Evolutionary conservation across 2,329 filamentous ascomycete genomes (phyloP), one percentile per base, ranked within the genome.

Genomic region (Colletotrichum cereale): DNA sequence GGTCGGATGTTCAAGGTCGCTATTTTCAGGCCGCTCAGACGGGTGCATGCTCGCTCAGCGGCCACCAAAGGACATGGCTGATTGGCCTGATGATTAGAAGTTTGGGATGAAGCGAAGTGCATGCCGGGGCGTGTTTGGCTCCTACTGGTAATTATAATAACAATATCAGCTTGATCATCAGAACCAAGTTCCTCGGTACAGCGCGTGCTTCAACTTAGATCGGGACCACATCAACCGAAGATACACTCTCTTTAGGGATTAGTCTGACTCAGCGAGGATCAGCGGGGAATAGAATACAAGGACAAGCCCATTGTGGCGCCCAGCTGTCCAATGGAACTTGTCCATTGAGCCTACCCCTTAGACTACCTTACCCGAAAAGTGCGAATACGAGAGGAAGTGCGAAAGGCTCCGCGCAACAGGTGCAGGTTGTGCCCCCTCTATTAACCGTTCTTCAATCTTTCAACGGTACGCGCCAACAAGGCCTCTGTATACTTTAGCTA

Each of bases 321-420:
- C 29, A 40, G 31, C 18, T 36, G 52, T 57, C 68, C 65, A 71
- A 71, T 68, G 60, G 53, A 62, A 58, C 58, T 47, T 62, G 48
- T 34, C 42, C 57, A 42, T 47, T 36, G 44, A 53, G 60, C 40
- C 18, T 38, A 58, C 64, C 64, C 68, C 68, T 42, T 63, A 24
- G 21, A 50, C 55, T 14, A 68, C 58, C 58, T 57, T 12, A 71
- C 47, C 58, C 65, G 68, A 63, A 29, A 58, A 68, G 58, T 71
- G 47, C 58, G 68, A 71, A 47, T 68, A 71, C 65, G 60, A 68
- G 21, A 2, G 16, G 5, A 40, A 48, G 44, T 68, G 48, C 68
- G 65, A 71, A 53, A 66, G 65, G 36, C 52, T 71, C 68, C 68
- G 65, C 68, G 68, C 58, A 44, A 52, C 61, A 36, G 36, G 44